Evolutionary conservation across 2,329 filamentous ascomycete genomes (phyloP).

Genomic region (Xylariomycetidae sp.): DNA sequence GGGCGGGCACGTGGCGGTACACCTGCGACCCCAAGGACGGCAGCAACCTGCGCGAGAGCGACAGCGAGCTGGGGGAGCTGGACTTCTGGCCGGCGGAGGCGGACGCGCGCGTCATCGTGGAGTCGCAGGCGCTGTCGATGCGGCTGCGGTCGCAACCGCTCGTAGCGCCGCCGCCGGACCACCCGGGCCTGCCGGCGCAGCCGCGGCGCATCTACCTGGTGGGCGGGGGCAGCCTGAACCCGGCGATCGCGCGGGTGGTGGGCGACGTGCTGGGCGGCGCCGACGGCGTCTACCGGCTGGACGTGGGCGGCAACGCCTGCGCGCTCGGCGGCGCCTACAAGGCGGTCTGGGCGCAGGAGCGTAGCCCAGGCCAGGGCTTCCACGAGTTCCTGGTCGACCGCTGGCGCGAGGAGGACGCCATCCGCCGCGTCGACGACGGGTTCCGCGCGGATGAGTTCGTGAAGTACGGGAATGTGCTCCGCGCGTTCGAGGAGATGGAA

Average conservation of each 20-base stretch:
- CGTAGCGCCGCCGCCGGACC: conserved; percentile 48
- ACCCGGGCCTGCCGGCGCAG: conserved; percentile 46
- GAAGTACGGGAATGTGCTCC: conserved; percentile 69
- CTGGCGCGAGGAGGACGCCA: conserved; percentile 80
- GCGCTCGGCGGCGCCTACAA: conserved; percentile 93
- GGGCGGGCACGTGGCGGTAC: conserved; percentile 81
- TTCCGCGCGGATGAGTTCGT: conserved; percentile 71
- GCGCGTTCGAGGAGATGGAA: conserved; percentile 40
- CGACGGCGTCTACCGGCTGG: conserved; percentile 88
- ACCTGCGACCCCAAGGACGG: conserved; percentile 52
- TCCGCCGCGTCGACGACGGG: conserved; percentile 76
- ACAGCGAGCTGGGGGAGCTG: background rate
- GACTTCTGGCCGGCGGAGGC: conserved; percentile 51
- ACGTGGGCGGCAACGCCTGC: conserved; percentile 93
- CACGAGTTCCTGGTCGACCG: conserved; percentile 78
- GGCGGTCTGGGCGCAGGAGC: conserved; percentile 84
- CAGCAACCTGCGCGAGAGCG: conserved; percentile 9
- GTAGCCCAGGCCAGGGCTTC: conserved; percentile 64
- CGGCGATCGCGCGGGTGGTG: conserved; percentile 76
- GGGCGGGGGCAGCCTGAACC: conserved; percentile 84
- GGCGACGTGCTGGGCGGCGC: conserved; percentile 83
- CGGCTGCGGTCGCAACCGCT: conserved; percentile 77
- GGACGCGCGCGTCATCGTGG: conserved; percentile 84
- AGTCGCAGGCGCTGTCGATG: conserved; percentile 91
- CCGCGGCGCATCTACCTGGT: conserved; percentile 51